Evolutionary conservation across 768 basidiomycete species (phyloP).

Genomic region (Trametes coccinea): DNA sequence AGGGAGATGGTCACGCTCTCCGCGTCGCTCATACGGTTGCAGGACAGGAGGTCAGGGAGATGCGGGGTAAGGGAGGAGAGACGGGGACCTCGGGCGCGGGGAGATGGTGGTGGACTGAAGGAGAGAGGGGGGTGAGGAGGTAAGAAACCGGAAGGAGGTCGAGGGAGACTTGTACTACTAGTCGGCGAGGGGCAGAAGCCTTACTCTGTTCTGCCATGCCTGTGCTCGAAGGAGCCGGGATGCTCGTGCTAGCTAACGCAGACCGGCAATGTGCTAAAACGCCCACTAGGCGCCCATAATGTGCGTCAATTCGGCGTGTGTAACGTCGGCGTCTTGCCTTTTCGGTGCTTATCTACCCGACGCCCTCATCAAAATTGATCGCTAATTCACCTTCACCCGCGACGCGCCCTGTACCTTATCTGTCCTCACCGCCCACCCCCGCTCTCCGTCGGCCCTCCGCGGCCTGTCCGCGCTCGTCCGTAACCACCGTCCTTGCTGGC

Average conservation of each 20-base stretch:
- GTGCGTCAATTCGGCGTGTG: conserved; percentile 3
- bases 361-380: conserved; percentile 7
- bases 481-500: not conserved
- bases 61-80: not conserved
- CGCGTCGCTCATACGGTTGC: conserved; percentile 22
- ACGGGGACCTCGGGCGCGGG: not conserved
- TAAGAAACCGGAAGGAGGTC: conserved; percentile 7
- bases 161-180: not conserved
- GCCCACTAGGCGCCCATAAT: conserved; percentile 2
- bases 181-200: conserved; percentile 9
- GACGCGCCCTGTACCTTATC: conserved; percentile 13
- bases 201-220: no score
- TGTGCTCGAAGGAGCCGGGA: no score
- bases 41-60: not conserved
- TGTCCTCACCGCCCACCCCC: not conserved
- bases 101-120: not conserved
- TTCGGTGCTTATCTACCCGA: conserved; percentile 20
- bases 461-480: not conserved
- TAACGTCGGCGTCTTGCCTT: conserved; percentile 6
- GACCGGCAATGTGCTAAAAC: not conserved
- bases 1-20: conserved; percentile 60
- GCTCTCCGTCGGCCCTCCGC: conserved; percentile 11
- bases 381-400: conserved; percentile 4
- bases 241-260: no score
- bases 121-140: conserved; percentile 3